Conservation (phyloP, 2,329 filamentous ascomycete genomes). For the Sarocladium brachiariae region DNA sequence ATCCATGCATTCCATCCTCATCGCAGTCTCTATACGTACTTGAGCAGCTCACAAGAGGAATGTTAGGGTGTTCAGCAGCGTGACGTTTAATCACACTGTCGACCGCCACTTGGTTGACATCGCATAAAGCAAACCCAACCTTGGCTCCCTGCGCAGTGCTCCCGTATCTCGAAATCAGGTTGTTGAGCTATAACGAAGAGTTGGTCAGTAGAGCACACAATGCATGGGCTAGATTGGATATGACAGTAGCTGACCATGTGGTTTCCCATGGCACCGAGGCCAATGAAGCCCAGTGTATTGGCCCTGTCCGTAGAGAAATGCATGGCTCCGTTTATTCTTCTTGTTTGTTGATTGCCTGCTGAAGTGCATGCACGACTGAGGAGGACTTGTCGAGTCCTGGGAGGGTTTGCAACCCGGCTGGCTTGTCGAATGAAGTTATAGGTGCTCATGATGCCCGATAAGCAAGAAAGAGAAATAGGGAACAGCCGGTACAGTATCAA, state of each 20-base stretch:
- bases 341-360: too few relatives aligned
- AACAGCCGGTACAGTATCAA: too few relatives aligned
- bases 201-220: not conserved
- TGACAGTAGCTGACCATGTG: not conserved
- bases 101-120: not conserved
- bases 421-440: not conserved
- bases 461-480: too few relatives aligned
- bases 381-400: not conserved
- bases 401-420: not conserved
- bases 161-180: not conserved
- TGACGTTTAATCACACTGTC: not conserved
- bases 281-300: slow-evolving; percentile 1
- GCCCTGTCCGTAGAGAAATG: not conserved
- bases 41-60: not conserved
- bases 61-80: not conserved
- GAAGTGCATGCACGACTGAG: too few relatives aligned
- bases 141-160: not conserved
- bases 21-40: too few relatives aligned
- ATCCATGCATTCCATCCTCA: too few relatives aligned
- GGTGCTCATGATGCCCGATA: not conserved
- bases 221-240: not conserved
- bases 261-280: slow-evolving; percentile 3
- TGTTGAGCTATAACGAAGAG: not conserved
- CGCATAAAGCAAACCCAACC: not conserved
- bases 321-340: too few relatives aligned